These are phyloP conservation scores for Phaeomoniella chlamydospora DNA, from an alignment of 2,329 filamentous ascomycete genomes.

Conservation along the genomic window DNA sequence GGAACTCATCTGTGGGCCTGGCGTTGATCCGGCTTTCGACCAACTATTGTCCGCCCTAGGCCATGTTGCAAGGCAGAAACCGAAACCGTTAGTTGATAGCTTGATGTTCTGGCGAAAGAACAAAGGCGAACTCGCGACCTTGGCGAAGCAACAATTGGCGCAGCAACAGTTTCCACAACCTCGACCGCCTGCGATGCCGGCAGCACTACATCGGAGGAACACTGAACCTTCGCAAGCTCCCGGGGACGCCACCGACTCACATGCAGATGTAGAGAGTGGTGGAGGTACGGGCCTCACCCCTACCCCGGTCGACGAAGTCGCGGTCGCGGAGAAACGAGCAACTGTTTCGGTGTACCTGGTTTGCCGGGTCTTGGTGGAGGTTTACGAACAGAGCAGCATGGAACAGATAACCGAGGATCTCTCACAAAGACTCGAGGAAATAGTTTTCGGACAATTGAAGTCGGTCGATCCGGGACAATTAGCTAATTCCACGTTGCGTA, in stretches of 20 bases:
- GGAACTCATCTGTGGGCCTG: constrained; percentile 79
- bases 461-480: constrained; percentile 72
- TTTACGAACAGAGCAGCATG: constrained; percentile 79
- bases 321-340: constrained; percentile 70
- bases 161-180: constrained; percentile 3
- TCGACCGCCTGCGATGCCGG: constrained; percentile 10
- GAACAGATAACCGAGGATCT: constrained; percentile 75
- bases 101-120: constrained; percentile 97
- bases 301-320: constrained; percentile 45
- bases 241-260: constrained; percentile 17
- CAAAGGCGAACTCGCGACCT: constrained; percentile 77
- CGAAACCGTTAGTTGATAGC: constrained; percentile 87
- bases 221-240: constrained; percentile 51
- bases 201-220: constrained; percentile 50
- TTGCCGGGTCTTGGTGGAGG: constrained; percentile 83
- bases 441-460: constrained; percentile 93
- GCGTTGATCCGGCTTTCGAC: constrained; percentile 78
- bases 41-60: constrained; percentile 86
- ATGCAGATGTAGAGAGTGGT: constrained; percentile 16
- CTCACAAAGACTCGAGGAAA: constrained; percentile 84
- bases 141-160: constrained; percentile 33
- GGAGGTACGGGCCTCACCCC: constrained; percentile 12
- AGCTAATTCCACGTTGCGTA: constrained; percentile 56
- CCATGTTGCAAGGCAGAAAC: constrained; percentile 86
- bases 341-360: constrained; percentile 93